Base-by-base conservation (phyloP, 805 yeast genomes). In the Barnettozyma vustinii region DNA sequence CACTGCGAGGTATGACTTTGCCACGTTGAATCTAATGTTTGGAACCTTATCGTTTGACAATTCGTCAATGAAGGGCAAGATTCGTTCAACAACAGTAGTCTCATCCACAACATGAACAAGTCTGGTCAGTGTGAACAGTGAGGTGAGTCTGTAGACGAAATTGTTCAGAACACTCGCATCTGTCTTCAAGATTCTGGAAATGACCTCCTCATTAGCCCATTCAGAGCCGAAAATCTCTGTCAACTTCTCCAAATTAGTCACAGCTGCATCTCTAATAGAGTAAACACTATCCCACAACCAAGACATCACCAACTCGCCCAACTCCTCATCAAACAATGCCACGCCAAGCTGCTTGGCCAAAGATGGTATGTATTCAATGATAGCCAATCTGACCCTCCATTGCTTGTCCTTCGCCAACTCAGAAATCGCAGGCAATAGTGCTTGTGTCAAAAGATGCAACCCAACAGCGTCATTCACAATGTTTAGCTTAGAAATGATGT, bases 241-340 rank as follows among this genome's bases (percentile, higher is more conserved):
- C 59, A 94, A 74, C 57, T 84, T 83, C 56, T 79, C 83, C 57
- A 94, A 73, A 66, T 91, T 94, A 49, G 74, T 72, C 30, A 94
- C 96, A 1, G 98, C 98, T 9, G 99, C 99, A 56, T 89, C 95
- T 68, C 99, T 83, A 52, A 94, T 91, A 5, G 98, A 91, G 69
- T 81, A 94, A 37, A 94, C 99, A 5, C 91, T 87, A 70, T 94
- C 99, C 96, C 97, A 91, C 56, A 94, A 74, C 98, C 99, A 94
- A n/a, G 91, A 86, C 79, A 94, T 79, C 61, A 97, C 94, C 58
- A 94, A 74, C 44, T 87, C 83, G 54, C 96, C 90, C 56, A 94
- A 75, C 60, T 91, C 96, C 64, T 88, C 87, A 67, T 94, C 94
- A 69, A 94, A 94, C 62, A 92, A 90, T 26, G 88, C 83, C 46